Conservation (phyloP, 2,329 filamentous ascomycete genomes). For the Pyrenochaeta sp. region DNA sequence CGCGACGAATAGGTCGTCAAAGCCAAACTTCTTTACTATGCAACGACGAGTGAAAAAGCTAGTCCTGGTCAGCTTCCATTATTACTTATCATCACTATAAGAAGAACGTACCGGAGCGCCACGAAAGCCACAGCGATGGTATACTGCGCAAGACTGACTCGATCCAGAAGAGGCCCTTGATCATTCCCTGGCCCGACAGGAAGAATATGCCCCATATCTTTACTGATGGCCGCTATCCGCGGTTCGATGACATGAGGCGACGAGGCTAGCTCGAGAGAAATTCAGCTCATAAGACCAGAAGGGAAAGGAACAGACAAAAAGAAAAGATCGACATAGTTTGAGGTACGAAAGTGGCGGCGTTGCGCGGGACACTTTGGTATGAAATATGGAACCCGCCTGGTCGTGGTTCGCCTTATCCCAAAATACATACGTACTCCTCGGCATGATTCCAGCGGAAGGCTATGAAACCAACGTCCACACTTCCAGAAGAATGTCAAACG, state of each 20-base stretch:
- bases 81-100: background rate
- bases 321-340: conserved; percentile 1
- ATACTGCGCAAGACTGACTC: conserved; percentile 32
- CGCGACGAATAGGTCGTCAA: conserved; percentile 36
- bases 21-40: conserved; percentile 34
- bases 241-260: conserved; percentile 18
- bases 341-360: background rate
- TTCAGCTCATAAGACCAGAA: background rate
- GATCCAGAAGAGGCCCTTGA: conserved; percentile 29
- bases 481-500: background rate
- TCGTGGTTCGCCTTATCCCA: no score
- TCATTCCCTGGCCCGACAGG: conserved; percentile 18
- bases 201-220: conserved; percentile 30
- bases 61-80: conserved; percentile 3
- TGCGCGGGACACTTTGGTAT: conserved; percentile 2
- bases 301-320: conserved; percentile 5
- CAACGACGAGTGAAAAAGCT: conserved; percentile 35
- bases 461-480: background rate
- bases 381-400: no score
- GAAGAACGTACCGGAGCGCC: conserved; percentile 21
- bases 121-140: conserved; percentile 29
- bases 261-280: background rate
- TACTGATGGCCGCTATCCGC: conserved; percentile 9
- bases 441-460: background rate
- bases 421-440: no score